Evolutionary conservation across 495 filamentous ascomycete species (phyloP), one percentile per base, ranked within the genome.

Genomic region (Penicillium paradoxum): DNA sequence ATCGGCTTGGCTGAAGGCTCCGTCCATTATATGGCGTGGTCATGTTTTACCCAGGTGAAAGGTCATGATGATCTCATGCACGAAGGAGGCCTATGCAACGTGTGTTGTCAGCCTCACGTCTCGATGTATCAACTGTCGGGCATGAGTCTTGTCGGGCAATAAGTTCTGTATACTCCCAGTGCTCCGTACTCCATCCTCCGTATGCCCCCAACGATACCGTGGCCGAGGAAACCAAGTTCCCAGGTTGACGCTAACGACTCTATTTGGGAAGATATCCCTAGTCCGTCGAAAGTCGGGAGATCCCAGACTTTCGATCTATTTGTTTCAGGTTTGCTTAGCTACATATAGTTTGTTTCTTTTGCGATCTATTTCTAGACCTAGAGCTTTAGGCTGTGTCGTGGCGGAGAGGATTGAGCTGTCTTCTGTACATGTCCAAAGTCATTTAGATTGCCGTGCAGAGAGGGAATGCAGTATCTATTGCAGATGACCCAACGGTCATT

Each of bases 241-340:
- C 56, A 47, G 45, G 60, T 63, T 63, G 47, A 60, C 54, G 57
- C 60, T 63, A 63, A 40, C 17, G 51, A 56, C 51, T 57, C 49
- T 57, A 55, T 57, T 40, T 29, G 27, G 17, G 22, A 49, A 30
- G 25, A n/a, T n/a, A 32, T 41, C 18, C 14, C 14, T 14, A 36
- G 18, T 43, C 3, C 46, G 30, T n/a, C 22, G 40, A 19, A 38
- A 37, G 22, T 25, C 21, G 40, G 33, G 32, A 32, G 18, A 39
- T 6, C 33, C 25, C 2, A 33, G 38, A 51, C 18, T 34, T 21
- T 27, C 25, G 41, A 53, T 44, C 50, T 19, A 17, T 13, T 47
- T 18, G 25, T 39, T 27, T 36, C 24, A 27, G 24, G 24, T 27
- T 7, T 3, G 7, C 24, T n/a, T n/a, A n/a, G n/a, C n/a, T n/a